Evolutionary conservation across 345 rosid species (phyloP), one percentile per base, ranked within the genome.

Genomic region (Ceriops tagal): DNA sequence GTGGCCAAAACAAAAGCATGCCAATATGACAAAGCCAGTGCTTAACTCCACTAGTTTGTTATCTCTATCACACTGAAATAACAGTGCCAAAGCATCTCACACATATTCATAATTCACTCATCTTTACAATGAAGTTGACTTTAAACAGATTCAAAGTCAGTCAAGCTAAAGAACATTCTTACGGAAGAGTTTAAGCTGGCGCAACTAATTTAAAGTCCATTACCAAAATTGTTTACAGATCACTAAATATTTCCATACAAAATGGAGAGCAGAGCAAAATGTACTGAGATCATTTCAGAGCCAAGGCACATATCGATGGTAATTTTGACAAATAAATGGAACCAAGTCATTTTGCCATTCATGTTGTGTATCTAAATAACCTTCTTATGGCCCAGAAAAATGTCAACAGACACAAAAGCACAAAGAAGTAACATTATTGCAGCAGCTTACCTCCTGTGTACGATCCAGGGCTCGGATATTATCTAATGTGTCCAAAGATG

Each of bases 401-500:
- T 57, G 56, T 53, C 30, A 10, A 22, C 15, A 58, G 32, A 34
- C 32, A 31, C 10, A 61, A 53, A 61, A 39, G 2, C 19, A 61
- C 56, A 56, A 55, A 64, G 30, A 47, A 49, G 20, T 52, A 49
- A n/a, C 39, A 24, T 32, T 20, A 57, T 2, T 39, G 51, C 43
- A 47, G n/a, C 47, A 39, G 49, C 1, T 2, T 67, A 79, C 82
- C 76, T 79, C 82, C 55, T 79, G 82, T 20, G 68, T 62, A 58
- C 79, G 78, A 58, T 79, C 79, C 63, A 79, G 63, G 61, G 76
- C 60, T 27, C 79, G 76, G 7, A 79, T 75, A 53, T 79, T 79
- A 69, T 79, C 82, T 32, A 79, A 64, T 8, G 76, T 75, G 53
- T 79, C 82, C 18, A 79, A 60, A 30, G 82, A 79, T 27, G 82